Base-by-base conservation (phyloP, 345 rosid genomes). In the Camelina hispida region DNA sequence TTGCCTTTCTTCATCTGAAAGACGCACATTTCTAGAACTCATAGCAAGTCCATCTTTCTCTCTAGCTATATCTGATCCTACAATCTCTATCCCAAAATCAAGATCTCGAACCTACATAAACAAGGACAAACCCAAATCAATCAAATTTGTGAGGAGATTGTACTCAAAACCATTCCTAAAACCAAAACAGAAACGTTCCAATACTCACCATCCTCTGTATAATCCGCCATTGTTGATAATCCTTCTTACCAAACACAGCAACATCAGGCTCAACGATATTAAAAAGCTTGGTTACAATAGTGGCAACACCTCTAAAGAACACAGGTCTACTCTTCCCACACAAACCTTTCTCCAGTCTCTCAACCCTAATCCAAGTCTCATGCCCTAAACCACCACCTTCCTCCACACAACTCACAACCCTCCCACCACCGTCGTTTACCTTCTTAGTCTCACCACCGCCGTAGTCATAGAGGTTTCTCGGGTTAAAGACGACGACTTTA, bases 311-410 rank as follows among this genome's bases (percentile, higher is more conserved):
- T 86, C 95, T 76, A 9, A 94, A 91, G 74, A 93, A 87, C 46
- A 88, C 91, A 38, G 96, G 93, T 75, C 98, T 87, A 62, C 91
- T 91, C 78, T 83, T 88, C 81, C 98, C 98, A 63, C 98, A 91
- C 85, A 94, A 40, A 13, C 91, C 90, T 73, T 85, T 94, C 75
- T 94, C 97, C 84, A 94, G 75, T 63, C 78, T 91, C 84, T 94
- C 96, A 16, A 86, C 93, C 53, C 91, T 90, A 47, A 94, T 79
- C 99, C 97, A 95, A n/a, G 96, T 92, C 78, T 90, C 96, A 56
- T 94, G 96, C 56, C 88, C 89, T n/a, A 71, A 44, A 4, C 86
- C 84, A 68, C 67, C 84, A 66, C 67, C 75, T 9, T 85, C 88
- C 78, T 91, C 93, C 73, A 92, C 72, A 46, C 97, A 95, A 0